Conservation (phyloP, 768 basidiomycete species). For the Kwoniella europaea region DNA sequence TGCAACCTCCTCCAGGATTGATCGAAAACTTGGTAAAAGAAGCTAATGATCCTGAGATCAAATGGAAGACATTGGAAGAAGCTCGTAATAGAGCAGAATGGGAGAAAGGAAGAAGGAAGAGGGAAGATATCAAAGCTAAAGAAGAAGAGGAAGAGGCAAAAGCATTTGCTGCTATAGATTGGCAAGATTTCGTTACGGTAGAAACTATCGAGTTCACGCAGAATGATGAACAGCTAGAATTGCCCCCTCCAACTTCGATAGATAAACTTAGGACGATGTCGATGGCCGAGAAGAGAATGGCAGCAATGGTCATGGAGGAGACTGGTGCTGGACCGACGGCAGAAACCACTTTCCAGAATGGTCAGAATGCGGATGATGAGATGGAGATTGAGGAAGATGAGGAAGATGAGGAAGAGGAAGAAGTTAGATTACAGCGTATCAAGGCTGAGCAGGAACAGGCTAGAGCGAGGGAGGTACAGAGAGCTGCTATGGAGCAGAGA, state of each 20-base stretch:
- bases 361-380: slow-evolving; percentile 49
- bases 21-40: slow-evolving; percentile 70
- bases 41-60: slow-evolving; percentile 68
- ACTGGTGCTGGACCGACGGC: slow-evolving; percentile 78
- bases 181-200: slow-evolving; percentile 98
- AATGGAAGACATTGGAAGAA: slow-evolving; percentile 78
- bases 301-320: slow-evolving; percentile 98
- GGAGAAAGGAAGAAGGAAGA: slow-evolving; percentile 81
- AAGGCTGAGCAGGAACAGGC: slow-evolving; percentile 69
- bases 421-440: slow-evolving; percentile 65
- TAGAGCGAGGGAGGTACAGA: slow-evolving; percentile 77
- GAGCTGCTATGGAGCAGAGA: slow-evolving; percentile 62
- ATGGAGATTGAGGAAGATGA: slow-evolving; percentile 83
- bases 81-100: slow-evolving; percentile 82
- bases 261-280: slow-evolving; percentile 96
- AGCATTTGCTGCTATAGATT: slow-evolving; percentile 97
- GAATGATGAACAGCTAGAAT: slow-evolving; percentile 76
- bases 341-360: slow-evolving; percentile 61
- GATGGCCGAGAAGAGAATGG: slow-evolving; percentile 95
- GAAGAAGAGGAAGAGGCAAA: slow-evolving; percentile 90
- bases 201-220: slow-evolving; percentile 85
- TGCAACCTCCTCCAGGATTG: slow-evolving; percentile 78
- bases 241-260: slow-evolving; percentile 95
- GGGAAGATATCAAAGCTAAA: slow-evolving; percentile 82
- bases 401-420: slow-evolving; percentile 68